Evolutionary conservation across 768 basidiomycete genomes (phyloP), one percentile per base, ranked within the genome.

Genomic region (Strobilomyces dryophilus): DNA sequence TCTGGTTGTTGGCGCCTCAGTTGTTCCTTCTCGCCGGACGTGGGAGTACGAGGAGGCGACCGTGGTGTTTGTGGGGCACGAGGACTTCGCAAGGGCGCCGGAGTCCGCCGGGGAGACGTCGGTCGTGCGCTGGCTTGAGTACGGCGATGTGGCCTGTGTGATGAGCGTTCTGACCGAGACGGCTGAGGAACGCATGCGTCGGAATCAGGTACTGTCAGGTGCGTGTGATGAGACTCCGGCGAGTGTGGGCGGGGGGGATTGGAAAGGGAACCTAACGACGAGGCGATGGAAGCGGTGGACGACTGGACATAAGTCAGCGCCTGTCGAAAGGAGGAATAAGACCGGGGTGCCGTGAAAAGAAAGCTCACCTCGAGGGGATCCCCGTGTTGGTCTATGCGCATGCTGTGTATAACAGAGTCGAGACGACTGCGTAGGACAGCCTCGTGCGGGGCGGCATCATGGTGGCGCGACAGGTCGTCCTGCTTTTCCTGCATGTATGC

Each of bases 371-470:
- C 63, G 18, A 57, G 18, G 1, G 56, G 31, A 29, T 58, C 59
- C 6, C 29, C 45, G 32, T 63, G 67, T 35, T 11, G 64, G 49
- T 66, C 62, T 56, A 66, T 61, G 18, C 49, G 47, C 60, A 62
- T 63, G 55, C 66, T 64, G 52, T 68, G 65, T n/a, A 84, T 62
- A 43, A 81, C 80, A 2, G 76, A 66, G 67, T 84, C 83, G 17
- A 83, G 67, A 11, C 79, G 72, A 45, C 72, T 76, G 8, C 78
- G 74, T 24, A 83, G 71, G 21, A 79, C 82, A 41, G 78, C 78
- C 59, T 78, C 80, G 49, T 79, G 82, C 1, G 79, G 81, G 15
- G 75, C 59, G 48, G 75, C 53, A 21, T 69, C 68, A 35, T 63
- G 61, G 51, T 62, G 55, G 54, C 58, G 61, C 5, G 49, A 61